phyloP scores from a whole-genome alignment of 2,329 filamentous ascomycete genomes.

The Curvularia sp. region DNA sequence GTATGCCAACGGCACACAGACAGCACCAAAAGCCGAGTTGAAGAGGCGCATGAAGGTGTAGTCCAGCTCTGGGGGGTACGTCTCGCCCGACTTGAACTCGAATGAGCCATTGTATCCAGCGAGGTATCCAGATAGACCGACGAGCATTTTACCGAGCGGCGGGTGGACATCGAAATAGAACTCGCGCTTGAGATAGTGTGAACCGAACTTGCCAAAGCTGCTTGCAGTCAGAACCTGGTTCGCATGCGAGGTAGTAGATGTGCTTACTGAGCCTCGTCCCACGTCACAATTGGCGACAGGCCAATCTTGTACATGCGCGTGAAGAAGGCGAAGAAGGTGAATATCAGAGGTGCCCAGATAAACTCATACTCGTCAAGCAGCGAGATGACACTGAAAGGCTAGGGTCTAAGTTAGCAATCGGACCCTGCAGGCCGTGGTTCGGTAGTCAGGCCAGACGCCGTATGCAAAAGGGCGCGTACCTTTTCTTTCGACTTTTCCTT shows the following conservation, averaged over 20 bases:
- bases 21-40: conserved; percentile 92
- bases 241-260: neutral
- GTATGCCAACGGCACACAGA: conserved; percentile 93
- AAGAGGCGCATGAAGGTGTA: conserved; percentile 99
- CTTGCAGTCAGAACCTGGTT: conserved; percentile 30
- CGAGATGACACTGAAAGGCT: conserved; percentile 65
- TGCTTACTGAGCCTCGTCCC: conserved; percentile 77
- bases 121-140: conserved; percentile 92
- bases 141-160: conserved; percentile 96
- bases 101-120: conserved; percentile 99
- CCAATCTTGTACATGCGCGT: conserved; percentile 73
- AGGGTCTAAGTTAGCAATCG: conserved; percentile 25
- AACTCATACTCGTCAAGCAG: conserved; percentile 69
- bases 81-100: conserved; percentile 98
- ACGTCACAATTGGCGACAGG: conserved; percentile 74
- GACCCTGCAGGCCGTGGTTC: conserved; percentile 4
- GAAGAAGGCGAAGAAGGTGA: conserved; percentile 69
- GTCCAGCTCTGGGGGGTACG: conserved; percentile 90
- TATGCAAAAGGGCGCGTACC: conserved; percentile 41
- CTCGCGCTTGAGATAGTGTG: conserved; percentile 98
- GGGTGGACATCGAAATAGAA: conserved; percentile 99
- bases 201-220: conserved; percentile 96
- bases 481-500: conserved; percentile 59
- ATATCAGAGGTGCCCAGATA: conserved; percentile 68
- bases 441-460: conserved; percentile 13